Conservation (phyloP, 106 monocot genomes). For the Amphibolis antarctica region DNA sequence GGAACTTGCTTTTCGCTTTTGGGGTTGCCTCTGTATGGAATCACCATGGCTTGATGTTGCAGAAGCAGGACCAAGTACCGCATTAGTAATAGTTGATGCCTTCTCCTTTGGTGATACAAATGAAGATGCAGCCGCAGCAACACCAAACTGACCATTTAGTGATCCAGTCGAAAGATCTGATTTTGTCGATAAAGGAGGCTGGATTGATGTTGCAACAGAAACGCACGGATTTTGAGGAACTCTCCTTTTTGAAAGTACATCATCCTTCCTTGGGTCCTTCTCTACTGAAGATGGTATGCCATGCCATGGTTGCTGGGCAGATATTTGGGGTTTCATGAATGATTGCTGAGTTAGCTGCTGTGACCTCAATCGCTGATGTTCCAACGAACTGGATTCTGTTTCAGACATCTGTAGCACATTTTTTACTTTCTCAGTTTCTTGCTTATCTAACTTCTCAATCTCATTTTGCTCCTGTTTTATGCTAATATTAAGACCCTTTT, state of each 20-base stretch:
- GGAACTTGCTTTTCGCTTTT: conserved; percentile 68
- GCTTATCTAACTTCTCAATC: conserved; percentile 28
- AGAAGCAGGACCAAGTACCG: conserved; percentile 37
- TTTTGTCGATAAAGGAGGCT: conserved; percentile 82
- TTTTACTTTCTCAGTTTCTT: conserved; percentile 32
- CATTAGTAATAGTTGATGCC: conserved; percentile 35
- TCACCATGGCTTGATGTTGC: conserved; percentile 61
- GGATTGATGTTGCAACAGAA: conserved; percentile 63
- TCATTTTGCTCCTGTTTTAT: conserved; percentile 61
- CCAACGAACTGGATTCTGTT: conserved; percentile 25
- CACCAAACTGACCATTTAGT: conserved; percentile 44
- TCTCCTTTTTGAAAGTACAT: conserved; percentile 47
- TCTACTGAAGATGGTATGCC: conserved; percentile 20
- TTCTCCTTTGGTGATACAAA: conserved; percentile 58
- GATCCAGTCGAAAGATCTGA: conserved; percentile 82
- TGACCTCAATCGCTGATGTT: conserved; percentile 38
- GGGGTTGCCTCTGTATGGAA: conserved; percentile 44
- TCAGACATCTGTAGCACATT: conserved; percentile 30
- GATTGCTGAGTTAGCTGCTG: conserved; percentile 34
- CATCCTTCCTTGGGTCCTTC: conserved; percentile 54
- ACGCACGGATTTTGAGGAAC: conserved; percentile 55
- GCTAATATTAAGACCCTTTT: conserved; percentile 45
- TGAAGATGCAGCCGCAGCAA: conserved; percentile 35
- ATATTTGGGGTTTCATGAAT: conserved; percentile 35
- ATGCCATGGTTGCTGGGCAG: conserved; percentile 38